A percentile compares a stretch with the other conserved stretches of the same genome.
Evolutionary conservation across 2,329 filamentous ascomycete species (phyloP).

Genomic region (Monilinia fructigena): DNA sequence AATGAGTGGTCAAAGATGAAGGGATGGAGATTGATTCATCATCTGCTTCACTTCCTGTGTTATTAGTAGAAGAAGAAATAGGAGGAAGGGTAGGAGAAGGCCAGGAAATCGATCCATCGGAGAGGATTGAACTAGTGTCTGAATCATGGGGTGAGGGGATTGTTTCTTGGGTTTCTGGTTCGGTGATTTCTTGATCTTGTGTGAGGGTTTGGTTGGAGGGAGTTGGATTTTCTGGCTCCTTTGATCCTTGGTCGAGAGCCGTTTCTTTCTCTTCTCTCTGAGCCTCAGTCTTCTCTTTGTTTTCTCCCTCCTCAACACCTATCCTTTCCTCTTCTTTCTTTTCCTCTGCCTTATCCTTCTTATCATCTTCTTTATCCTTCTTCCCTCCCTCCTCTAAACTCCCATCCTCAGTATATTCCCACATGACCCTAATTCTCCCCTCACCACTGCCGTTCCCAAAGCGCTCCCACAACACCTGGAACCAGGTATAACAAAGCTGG

Average conservation of each 20-base stretch:
- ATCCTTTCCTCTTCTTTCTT: too few relatives aligned
- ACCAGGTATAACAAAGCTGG: conserved; percentile 92
- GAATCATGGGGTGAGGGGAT: background rate
- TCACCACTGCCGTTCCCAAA: conserved; percentile 72
- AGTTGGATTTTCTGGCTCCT: too few relatives aligned
- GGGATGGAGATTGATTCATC: background rate
- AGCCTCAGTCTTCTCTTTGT: too few relatives aligned
- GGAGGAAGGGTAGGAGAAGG: background rate
- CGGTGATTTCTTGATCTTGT: too few relatives aligned
- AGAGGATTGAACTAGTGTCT: conserved; percentile 7
- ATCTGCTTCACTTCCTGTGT: background rate
- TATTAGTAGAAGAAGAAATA: background rate
- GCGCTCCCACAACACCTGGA: conserved; percentile 71
- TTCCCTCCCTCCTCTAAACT: conserved; percentile 41
- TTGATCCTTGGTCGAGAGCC: too few relatives aligned
- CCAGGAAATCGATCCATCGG: conserved; percentile 12
- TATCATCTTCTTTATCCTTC: background rate
- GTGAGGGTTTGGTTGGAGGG: too few relatives aligned
- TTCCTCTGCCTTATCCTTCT: background rate
- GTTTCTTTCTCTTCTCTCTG: too few relatives aligned
- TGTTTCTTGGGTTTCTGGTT: background rate
- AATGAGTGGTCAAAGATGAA: too few relatives aligned
- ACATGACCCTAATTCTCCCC: conserved; percentile 75
- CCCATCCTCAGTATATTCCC: conserved; percentile 76
- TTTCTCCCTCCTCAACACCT: too few relatives aligned